These are phyloP conservation scores for Chytridium lagenaria DNA, from an alignment of 371 early-diverging fungal species.

Conservation along the genomic window DNA sequence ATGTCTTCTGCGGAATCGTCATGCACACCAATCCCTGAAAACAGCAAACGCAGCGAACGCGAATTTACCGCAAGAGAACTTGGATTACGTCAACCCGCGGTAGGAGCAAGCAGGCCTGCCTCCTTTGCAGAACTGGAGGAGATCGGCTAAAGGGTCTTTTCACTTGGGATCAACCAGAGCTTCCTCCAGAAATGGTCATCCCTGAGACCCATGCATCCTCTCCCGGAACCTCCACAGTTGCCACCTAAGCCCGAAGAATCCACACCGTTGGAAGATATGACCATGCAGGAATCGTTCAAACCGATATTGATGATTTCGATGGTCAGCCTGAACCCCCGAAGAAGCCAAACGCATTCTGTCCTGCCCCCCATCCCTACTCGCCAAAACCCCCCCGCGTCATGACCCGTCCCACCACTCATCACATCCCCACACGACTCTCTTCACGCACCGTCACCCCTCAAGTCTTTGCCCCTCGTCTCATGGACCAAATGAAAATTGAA, in stretches of 20 bases:
- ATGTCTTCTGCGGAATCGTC: background rate
- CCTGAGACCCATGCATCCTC: background rate
- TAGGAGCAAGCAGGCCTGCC: background rate
- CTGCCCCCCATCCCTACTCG: background rate
- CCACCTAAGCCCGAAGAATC: background rate
- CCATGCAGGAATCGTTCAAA: too few species aligned
- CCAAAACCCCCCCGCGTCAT: background rate
- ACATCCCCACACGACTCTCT: background rate
- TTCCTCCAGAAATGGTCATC: background rate
- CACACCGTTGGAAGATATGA: too few species aligned
- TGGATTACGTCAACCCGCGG: background rate
- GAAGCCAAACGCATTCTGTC: too few species aligned
- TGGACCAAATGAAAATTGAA: background rate
- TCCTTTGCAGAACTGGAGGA: background rate
- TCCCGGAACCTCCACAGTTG: background rate
- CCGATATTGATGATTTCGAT: too few species aligned
- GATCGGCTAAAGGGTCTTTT: background rate
- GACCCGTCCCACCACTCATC: background rate
- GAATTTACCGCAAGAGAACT: background rate
- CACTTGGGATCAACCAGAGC: background rate
- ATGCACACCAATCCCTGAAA: background rate
- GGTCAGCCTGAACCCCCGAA: too few species aligned
- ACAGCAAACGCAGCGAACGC: background rate
- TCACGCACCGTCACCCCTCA: constrained; percentile 1
- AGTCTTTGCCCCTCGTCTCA: background rate